Base-by-base conservation (phyloP, 2,329 filamentous ascomycete species). In the Fusarium oligoseptatum region DNA sequence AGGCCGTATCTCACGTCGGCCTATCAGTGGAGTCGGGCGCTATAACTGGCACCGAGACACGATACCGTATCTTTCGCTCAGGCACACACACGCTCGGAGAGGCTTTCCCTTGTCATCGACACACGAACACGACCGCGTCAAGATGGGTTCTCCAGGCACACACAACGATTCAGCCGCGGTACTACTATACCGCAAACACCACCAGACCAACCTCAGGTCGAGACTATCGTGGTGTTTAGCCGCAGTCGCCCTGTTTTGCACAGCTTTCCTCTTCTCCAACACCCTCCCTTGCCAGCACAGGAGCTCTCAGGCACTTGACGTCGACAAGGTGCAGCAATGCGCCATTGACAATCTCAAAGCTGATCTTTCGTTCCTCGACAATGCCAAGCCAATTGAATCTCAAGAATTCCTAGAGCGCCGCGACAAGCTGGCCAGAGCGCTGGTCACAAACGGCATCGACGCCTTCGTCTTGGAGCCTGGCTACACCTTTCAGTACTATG, bases 401-500 rank as follows among this genome's bases (percentile, higher is more conserved):
- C 80, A 83, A 1, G 90, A 92, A 71, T 92, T 89, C 72, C 80
- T 91, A 4, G 76, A 85, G 20, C 87, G 90, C 3, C 84, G 90
- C 12, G 85, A 91, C 66, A 85, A 86, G n/a, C 83, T 92, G 2
- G 90, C 90, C 1, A 77, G 81, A 66, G 90, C 90, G 10, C 81
- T 92, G n/a, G 82, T 84, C 12, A 81, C 80, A 1, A 87, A 89
- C 48, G 82, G 81, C 2, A 80, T 87, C 1, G 89, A 91, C 78
- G 90, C 89, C 0, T 92, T 92, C 72, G 83, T 91, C 2, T 83
- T 91, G 1, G 91, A 92, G 76, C 91, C 91, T 2, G 90, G 90
- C 3, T 92, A 91, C 76, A 91, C 89, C 0, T 92, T 92, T 73
- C 87, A 90, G 81, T 91, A 92, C 79, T 92, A 91, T 76, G 90